phyloP scores from a whole-genome alignment of 2,329 filamentous ascomycete genomes.

The Magnaporthiopsis incrustans region DNA sequence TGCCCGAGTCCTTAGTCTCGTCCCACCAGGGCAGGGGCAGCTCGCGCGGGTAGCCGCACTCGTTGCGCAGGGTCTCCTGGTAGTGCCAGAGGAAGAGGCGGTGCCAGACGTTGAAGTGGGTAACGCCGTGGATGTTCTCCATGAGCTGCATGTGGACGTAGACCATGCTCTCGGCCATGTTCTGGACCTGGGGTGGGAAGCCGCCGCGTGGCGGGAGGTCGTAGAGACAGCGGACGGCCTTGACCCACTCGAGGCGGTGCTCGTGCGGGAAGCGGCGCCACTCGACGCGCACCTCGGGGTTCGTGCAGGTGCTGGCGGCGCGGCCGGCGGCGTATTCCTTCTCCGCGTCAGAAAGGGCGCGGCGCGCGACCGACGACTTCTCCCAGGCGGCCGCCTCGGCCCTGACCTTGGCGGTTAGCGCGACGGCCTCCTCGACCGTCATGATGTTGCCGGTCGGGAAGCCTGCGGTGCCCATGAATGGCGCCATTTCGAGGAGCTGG shows the following conservation, averaged over 20 bases:
- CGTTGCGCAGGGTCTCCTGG: conserved; percentile 14
- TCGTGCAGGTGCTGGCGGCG: conserved; percentile 2
- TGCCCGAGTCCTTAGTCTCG: conserved; percentile 5
- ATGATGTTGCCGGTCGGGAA: neutral
- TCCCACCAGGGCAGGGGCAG: conserved; percentile 12
- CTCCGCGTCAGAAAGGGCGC: neutral
- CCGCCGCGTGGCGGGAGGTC: conserved; percentile 13
- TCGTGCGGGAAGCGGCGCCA: conserved; percentile 12
- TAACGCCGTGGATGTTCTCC: conserved; percentile 11
- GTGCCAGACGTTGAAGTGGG: conserved; percentile 15
- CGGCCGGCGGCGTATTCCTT: neutral
- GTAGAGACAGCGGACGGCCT: conserved; percentile 14
- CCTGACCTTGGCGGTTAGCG: neutral
- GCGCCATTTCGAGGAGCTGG: neutral
- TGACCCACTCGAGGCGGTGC: conserved; percentile 13
- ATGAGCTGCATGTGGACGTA: conserved; percentile 13
- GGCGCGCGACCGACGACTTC: neutral
- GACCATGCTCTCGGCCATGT: conserved; percentile 14
- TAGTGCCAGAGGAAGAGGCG: conserved; percentile 14
- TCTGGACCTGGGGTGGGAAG: conserved; percentile 6
- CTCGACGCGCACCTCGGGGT: conserved; percentile 5
- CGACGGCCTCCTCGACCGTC: conserved; percentile 1
- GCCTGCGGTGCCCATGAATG: neutral
- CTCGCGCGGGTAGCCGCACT: conserved; percentile 14
- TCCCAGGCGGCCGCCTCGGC: neutral